These are phyloP conservation scores for Dictyostelium capitatum DNA, from an alignment of 78 protist species.

Conservation along the genomic window DNA sequence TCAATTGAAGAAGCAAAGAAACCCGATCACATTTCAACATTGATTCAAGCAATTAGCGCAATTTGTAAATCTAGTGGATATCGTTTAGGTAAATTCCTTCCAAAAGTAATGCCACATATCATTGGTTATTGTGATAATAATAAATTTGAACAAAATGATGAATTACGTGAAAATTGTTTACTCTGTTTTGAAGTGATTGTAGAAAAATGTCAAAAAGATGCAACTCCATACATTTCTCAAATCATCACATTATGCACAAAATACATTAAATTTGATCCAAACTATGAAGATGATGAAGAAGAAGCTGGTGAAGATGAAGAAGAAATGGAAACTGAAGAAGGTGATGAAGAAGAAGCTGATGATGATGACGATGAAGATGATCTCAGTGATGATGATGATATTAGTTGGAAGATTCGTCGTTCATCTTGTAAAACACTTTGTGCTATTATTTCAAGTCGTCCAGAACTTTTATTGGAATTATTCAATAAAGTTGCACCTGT, in stretches of 20 bases:
- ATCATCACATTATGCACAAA: slow-evolving; percentile 65
- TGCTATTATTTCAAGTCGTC: slow-evolving; percentile 87
- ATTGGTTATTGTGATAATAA: slow-evolving; percentile 53
- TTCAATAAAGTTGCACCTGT: slow-evolving; percentile 84
- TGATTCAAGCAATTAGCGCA: slow-evolving; percentile 74
- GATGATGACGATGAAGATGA: slow-evolving; percentile 81
- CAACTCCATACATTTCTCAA: slow-evolving; percentile 50
- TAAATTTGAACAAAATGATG: slow-evolving; percentile 87
- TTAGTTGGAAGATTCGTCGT: slow-evolving; percentile 96
- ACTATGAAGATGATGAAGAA: slow-evolving; percentile 87
- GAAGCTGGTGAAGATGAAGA: slow-evolving; percentile 74
- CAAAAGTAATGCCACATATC: slow-evolving; percentile 61
- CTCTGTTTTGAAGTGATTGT: slow-evolving; percentile 89
- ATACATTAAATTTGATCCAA: slow-evolving; percentile 93
- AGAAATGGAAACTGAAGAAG: slow-evolving; percentile 55
- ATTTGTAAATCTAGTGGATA: slow-evolving; percentile 65
- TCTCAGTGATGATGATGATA: slow-evolving; percentile 95
- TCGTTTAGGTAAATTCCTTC: slow-evolving; percentile 77
- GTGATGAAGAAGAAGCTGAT: slow-evolving; percentile 43
- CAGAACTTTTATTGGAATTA: slow-evolving; percentile 77
- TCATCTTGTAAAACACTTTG: slow-evolving; percentile 86
- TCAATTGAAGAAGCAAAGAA: slow-evolving; percentile 67
- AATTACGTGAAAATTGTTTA: slow-evolving; percentile 91
- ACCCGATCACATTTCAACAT: slow-evolving; percentile 77
- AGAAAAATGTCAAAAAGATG: slow-evolving; percentile 86